A percentile compares a stretch with the other conserved stretches of the same genome.
Conservation (phyloP, 140 eudicot species). For the Senecio squalidus region DNA sequence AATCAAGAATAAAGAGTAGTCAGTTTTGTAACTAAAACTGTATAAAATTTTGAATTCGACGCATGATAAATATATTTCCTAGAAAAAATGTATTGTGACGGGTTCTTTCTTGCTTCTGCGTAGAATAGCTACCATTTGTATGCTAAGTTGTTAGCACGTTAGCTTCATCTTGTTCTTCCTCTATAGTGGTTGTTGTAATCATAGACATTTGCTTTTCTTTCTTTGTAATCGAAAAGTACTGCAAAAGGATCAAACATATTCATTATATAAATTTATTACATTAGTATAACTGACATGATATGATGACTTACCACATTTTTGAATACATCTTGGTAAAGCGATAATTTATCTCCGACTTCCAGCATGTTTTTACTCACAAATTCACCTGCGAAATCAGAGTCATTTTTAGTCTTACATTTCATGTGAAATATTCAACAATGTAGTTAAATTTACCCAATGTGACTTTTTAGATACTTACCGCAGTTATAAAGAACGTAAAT, state of each 20-base stretch:
- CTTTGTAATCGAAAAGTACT: slow-evolving; percentile 6
- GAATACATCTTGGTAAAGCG: slow-evolving; percentile 7
- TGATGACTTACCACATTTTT: neutral
- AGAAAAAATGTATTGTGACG: too few species aligned
- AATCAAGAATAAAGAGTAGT: too few species aligned
- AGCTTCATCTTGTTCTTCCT: too few species aligned
- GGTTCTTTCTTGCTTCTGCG: too few species aligned
- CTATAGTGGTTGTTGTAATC: too few species aligned
- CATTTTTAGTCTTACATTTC: neutral
- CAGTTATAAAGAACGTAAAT: too few species aligned
- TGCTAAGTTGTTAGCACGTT: too few species aligned
- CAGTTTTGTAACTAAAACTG: too few species aligned
- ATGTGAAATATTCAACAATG: neutral
- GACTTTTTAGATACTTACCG: neutral
- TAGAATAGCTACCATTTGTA: too few species aligned
- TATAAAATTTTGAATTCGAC: too few species aligned
- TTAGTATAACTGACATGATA: neutral
- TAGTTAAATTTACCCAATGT: neutral
- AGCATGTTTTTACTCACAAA: neutral
- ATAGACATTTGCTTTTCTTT: slow-evolving; percentile 3
- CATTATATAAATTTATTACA: too few species aligned
- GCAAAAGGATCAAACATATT: neutral
- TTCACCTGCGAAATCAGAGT: neutral
- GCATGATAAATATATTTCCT: too few species aligned
- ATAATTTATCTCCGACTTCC: slow-evolving; percentile 1